Conservation (phyloP, 2,329 filamentous ascomycete genomes). For the Coniella vitis region DNA sequence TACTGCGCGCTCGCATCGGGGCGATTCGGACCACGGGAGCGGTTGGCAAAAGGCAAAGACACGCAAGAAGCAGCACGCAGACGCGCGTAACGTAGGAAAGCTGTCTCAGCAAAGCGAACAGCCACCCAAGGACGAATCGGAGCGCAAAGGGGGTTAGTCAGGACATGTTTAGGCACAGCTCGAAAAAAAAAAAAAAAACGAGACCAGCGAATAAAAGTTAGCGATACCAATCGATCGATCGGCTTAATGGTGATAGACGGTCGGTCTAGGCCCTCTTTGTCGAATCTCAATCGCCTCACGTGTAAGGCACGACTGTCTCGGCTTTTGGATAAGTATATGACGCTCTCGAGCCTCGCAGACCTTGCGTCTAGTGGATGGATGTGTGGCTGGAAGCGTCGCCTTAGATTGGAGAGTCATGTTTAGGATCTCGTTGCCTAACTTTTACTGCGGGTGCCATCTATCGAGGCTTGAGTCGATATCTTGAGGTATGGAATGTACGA, state of each 20-base stretch:
- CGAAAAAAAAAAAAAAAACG: not conserved
- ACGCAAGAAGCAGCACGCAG: constrained; percentile 40
- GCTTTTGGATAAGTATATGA: constrained; percentile 15
- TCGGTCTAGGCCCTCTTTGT: too few species aligned
- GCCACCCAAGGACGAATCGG: constrained; percentile 50
- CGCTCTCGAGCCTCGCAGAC: not conserved
- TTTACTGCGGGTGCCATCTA: constrained; percentile 11
- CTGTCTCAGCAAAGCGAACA: constrained; percentile 41
- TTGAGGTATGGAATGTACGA: constrained; percentile 11
- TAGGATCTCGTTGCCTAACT: constrained; percentile 13
- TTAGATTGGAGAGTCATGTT: constrained; percentile 22
- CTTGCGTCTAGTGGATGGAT: not conserved
- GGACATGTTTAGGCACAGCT: too few species aligned
- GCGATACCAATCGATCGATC: too few species aligned
- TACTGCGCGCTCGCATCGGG: constrained; percentile 47
- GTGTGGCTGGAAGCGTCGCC: constrained; percentile 1
- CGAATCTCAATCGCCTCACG: too few species aligned
- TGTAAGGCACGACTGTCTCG: not conserved
- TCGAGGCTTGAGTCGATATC: constrained; percentile 8
- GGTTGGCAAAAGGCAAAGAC: constrained; percentile 56
- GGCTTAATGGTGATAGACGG: too few species aligned
- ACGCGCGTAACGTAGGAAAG: constrained; percentile 40
- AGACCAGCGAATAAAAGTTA: not conserved
- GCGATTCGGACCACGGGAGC: constrained; percentile 37
- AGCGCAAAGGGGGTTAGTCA: constrained; percentile 55